Evolutionary conservation across 2,329 filamentous ascomycete genomes (phyloP), one percentile per base, ranked within the genome.

Genomic region (Gremmenia infestans): DNA sequence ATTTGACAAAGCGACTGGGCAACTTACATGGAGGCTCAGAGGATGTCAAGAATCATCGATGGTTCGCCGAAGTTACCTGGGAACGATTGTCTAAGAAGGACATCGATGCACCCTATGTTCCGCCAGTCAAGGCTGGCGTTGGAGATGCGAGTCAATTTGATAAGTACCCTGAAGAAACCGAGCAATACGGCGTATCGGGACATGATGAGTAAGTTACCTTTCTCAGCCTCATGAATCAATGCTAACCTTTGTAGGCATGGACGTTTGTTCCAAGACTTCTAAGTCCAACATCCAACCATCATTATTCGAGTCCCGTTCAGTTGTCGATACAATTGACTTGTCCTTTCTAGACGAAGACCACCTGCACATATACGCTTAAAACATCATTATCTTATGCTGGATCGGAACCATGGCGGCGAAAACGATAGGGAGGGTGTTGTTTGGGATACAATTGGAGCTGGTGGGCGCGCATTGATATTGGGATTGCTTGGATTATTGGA

Each of bases 51-150:
- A 89, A 86, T 65, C 94, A 99, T 69, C 81, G 89, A 1, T 99
- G 94, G 94, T 99, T 99, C 70, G 82, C 89, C 7, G 94, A 99
- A 74, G 94, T 99, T 51, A 97, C 94, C 2, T 99, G 94, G 94
- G 94, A 99, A 68, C 81, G 94, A 60, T 76, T 99, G 65, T 86
- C 89, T 39, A 88, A 91, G 72, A 97, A 97, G 75, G 94, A 99
- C 68, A 99, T 99, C 59, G 94, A 99, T 73, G 94, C 94, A 39
- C 94, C 94, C 5, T 99, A 99, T 71, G 94, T 96, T 54, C 94
- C 94, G 15, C 94, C 94, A 0, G 93, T 99, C 59, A 89, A 94
- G 71, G 92, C 91, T 43, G 94, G 94, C 43, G 87, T 91, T 32
- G 94, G 94, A 57, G 94, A 99, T 75, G 91, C 94, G 51, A 97